These are phyloP conservation scores for Zancudomyces culisetae DNA, from an alignment of 371 early-diverging fungal genomes.

Conservation along the genomic window DNA sequence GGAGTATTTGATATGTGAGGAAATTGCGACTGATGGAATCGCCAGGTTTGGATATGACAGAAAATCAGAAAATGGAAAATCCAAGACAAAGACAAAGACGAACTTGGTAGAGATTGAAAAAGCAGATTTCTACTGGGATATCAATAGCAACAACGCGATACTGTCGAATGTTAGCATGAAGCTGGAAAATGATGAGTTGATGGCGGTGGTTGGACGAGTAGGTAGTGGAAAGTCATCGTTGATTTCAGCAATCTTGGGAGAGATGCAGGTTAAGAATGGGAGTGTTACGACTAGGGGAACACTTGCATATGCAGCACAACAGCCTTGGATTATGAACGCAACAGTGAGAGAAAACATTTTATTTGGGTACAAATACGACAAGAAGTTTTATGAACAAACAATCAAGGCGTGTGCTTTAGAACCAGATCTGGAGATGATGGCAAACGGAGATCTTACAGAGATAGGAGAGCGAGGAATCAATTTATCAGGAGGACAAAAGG, in stretches of 20 bases:
- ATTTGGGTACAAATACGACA: constrained; percentile 68
- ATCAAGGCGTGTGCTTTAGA: constrained; percentile 37
- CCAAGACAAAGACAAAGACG: not conserved
- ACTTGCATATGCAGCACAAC: constrained; percentile 77
- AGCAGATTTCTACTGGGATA: constrained; percentile 24
- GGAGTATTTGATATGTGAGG: constrained; percentile 46
- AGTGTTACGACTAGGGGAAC: constrained; percentile 46
- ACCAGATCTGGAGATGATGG: constrained; percentile 54
- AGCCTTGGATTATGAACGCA: constrained; percentile 87
- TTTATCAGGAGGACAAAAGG: constrained; percentile 70
- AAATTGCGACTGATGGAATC: constrained; percentile 39
- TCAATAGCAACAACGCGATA: constrained; percentile 4
- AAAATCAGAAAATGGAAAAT: not conserved
- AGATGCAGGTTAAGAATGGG: constrained; percentile 53
- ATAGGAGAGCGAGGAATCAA: constrained; percentile 89
- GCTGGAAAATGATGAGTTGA: constrained; percentile 39
- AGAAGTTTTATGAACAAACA: constrained; percentile 41
- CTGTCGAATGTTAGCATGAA: constrained; percentile 39
- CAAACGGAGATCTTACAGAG: constrained; percentile 72
- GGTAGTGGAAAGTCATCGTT: constrained; percentile 83
- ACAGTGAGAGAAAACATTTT: constrained; percentile 76
- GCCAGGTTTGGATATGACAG: constrained; percentile 16
- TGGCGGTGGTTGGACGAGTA: constrained; percentile 70
- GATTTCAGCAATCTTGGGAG: constrained; percentile 67
- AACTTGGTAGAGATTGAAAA: not conserved